Base-by-base conservation (phyloP, 2,329 filamentous ascomycete species). In the Paecilomyces fulvus region DNA sequence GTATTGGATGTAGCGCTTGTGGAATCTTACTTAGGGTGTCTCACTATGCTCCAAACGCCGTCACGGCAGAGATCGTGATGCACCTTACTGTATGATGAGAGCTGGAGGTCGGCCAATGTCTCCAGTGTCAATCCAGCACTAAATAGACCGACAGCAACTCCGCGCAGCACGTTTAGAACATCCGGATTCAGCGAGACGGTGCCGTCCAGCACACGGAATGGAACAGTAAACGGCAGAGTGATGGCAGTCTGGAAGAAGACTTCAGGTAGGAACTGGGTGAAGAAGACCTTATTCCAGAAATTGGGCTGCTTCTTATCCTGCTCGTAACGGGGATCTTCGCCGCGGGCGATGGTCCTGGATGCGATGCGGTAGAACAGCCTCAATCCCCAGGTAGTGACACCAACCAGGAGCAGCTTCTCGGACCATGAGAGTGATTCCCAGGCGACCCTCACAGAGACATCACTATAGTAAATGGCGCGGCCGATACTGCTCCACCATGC, bases 401-500 rank as follows among this genome's bases (percentile, higher is more conserved):
- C 80, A 0, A 75, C 74, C 0, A 86, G 73, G 0, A 86, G 72
- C 1, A 84, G 70, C 54, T 79, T 79, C 63, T 85, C 79, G 0
- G 79, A 76, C 67, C 81, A 81, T 1, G 77, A 77, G 2, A 84
- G 69, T 2, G 74, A 74, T 17, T 67, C 62, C 62, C 80, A 76
- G 14, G 80, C 79, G 51, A 76, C 70, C 1, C 70, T 62, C 4
- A 81, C 56, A 0, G 79, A 75, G 20, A 80, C 65, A 1, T 77
- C 75, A 30, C 76, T 72, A 56, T 75, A 70, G 51, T 74, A 66
- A 10, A 82, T 71, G 4, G 77, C 77, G n/a, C 75, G 72, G 12
- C 82, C 81, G 48, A 85, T 68, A 21, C 82, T 80, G 55, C 75
- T 79, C 79, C 81, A 84, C 83, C 82, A 85, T 6, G 80, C 81